These are phyloP conservation scores for Aspergillus transmontanensis DNA, from an alignment of 2,329 filamentous ascomycete species.

Conservation along the genomic window DNA sequence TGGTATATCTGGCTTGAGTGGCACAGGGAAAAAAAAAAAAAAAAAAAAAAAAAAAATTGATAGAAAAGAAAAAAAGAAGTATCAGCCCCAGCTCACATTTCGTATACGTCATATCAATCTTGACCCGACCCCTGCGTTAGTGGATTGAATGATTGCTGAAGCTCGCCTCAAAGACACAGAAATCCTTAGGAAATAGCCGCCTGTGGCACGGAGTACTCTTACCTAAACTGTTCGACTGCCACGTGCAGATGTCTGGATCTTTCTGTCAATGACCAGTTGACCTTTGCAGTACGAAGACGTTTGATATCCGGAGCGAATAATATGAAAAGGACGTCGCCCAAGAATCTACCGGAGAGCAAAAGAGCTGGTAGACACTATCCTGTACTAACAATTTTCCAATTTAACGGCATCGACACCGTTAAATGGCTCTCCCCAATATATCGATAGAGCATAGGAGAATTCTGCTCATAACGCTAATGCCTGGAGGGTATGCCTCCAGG, in stretches of 20 bases:
- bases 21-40: too few relatives aligned
- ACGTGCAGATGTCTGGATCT: not conserved
- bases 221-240: not conserved
- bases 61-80: too few relatives aligned
- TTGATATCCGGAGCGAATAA: not conserved
- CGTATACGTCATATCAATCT: not conserved
- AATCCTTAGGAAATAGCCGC: not conserved
- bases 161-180: not conserved
- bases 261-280: not conserved
- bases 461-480: not conserved
- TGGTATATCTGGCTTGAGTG: too few relatives aligned
- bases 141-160: not conserved
- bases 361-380: not conserved
- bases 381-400: not conserved
- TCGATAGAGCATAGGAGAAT: not conserved
- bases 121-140: not conserved
- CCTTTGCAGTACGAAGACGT: not conserved
- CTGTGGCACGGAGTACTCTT: not conserved
- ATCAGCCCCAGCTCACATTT: not conserved
- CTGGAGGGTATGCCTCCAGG: not conserved
- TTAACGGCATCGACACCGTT: not conserved
- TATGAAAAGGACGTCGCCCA: too few relatives aligned
- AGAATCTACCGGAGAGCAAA: too few relatives aligned
- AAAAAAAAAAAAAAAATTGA: too few relatives aligned
- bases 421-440: not conserved